Base-by-base conservation (phyloP, 306 rosid species). In the Cicer judaicum region DNA sequence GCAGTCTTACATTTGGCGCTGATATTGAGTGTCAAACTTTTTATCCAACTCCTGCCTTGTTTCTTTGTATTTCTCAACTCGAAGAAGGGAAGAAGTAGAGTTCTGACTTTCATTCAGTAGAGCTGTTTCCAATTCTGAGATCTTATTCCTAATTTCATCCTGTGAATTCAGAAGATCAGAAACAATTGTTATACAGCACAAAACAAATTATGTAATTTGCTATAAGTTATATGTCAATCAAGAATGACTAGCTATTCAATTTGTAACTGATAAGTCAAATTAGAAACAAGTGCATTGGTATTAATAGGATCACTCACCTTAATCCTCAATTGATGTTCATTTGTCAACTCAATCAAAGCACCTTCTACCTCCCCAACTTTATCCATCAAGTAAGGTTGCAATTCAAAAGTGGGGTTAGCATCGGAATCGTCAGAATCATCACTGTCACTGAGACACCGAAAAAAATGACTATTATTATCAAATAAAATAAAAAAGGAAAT, bases 1-100 rank as follows among this genome's bases (percentile, higher is more conserved):
- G 60, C 8, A 73, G 81, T 64, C 92, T 85, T 86, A 93, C 98
- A 93, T 89, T 57, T 87, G 82, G 16, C 96, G 91, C 53, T 86
- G 96, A 81, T 91, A 89, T 68, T 89, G 92, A 64, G 90, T 85
- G 70, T 93, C 97, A 68, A 89, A 82, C 78, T 88, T 93, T 64
- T 82, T 88, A 71, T 93, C 97, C 69, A 71, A 65, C 74, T 93
- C 98, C 74, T 72, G 83, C 78, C 98, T 85, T 80, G 92, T 83
- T 85, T 89, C 91, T 88, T 83, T 82, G 76, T 89, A 87, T 78
- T 83, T 91, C 86, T 91, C 91, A 75, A 88, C 80, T 64, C 62
- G 88, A 81, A 74, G 70, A 60, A 83, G 74, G 78, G 91, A 85
- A 72, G 86, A 83, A 79, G 78, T 48, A 72, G 83, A 85, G 85